Evolutionary conservation across 148 eudicot species (phyloP).

Genomic region (Rhododendron mucronatum): DNA sequence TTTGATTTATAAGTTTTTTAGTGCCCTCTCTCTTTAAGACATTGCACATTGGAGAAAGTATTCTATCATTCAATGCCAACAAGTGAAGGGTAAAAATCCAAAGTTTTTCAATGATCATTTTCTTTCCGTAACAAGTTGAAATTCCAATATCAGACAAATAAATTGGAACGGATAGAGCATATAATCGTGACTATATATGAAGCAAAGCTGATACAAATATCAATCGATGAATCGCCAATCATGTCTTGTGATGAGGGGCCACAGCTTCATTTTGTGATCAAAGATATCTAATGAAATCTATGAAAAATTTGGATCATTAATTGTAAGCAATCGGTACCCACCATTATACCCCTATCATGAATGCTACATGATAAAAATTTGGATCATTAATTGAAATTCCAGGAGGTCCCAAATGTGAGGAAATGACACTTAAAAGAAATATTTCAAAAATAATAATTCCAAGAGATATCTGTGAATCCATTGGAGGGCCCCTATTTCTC

Average conservation of each 20-base stretch:
- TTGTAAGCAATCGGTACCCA: conserved; percentile 16
- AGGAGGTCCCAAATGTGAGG: not conserved
- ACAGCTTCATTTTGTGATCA: not conserved
- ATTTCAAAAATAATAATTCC: not conserved
- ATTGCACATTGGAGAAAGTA: not conserved
- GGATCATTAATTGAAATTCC: not conserved
- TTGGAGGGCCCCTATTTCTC: conserved; percentile 13
- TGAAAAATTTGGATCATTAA: conserved; percentile 13
- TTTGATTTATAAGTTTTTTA: no score
- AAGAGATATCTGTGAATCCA: not conserved
- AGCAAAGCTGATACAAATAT: no score
- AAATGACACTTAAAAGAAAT: not conserved
- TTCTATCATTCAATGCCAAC: not conserved
- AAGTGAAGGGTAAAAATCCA: not conserved
- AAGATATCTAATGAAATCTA: not conserved
- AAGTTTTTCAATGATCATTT: not conserved
- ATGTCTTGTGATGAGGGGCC: not conserved
- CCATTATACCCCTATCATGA: conserved; percentile 3
- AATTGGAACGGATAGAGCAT: not conserved
- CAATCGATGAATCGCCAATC: not conserved
- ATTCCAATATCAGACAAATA: not conserved
- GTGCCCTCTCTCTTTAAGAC: no score
- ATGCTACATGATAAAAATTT: not conserved
- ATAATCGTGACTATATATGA: not conserved
- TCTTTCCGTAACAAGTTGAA: not conserved